Percentiles rank a stretch among this genome's conserved stretches.
phyloP scores from a whole-genome alignment of 495 filamentous ascomycete species.

The Penicillium manginii region DNA sequence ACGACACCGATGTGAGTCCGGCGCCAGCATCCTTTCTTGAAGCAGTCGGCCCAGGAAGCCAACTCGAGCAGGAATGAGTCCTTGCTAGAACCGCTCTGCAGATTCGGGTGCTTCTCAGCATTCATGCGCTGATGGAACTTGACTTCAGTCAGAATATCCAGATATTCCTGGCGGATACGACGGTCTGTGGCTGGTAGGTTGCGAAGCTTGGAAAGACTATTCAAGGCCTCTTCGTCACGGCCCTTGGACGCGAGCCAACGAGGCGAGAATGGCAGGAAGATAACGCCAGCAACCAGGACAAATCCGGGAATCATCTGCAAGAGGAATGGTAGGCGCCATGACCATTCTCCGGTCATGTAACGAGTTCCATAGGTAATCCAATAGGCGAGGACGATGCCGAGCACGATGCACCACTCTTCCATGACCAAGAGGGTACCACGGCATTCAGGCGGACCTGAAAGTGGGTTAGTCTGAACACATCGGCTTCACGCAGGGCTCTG shows the following conservation, averaged over 20 bases:
- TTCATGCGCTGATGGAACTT: constrained; percentile 52
- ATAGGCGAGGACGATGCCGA: constrained; percentile 60
- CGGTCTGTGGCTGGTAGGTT: constrained; percentile 44
- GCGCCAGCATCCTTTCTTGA: constrained; percentile 55
- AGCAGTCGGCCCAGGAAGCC: constrained; percentile 52
- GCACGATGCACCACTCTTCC: constrained; percentile 59
- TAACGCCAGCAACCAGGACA: constrained; percentile 47
- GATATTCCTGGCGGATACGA: constrained; percentile 50
- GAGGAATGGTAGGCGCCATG: constrained; percentile 55
- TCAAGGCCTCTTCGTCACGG: constrained; percentile 51
- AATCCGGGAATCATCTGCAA: constrained; percentile 55
- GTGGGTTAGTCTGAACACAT: constrained; percentile 1
- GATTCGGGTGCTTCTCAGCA: constrained; percentile 47
- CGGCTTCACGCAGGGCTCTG: background rate
- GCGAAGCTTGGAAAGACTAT: constrained; percentile 50
- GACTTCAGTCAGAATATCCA: constrained; percentile 56
- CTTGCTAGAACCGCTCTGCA: constrained; percentile 38
- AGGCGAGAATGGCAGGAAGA: constrained; percentile 56
- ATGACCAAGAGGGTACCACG: constrained; percentile 56
- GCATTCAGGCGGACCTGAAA: constrained; percentile 53
- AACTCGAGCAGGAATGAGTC: constrained; percentile 45
- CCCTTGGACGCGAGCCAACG: constrained; percentile 55
- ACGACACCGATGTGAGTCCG: constrained; percentile 58
- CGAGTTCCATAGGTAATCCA: constrained; percentile 62
- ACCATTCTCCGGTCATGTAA: constrained; percentile 55